These are phyloP conservation scores for Hapsidospora chrysogenum DNA, from an alignment of 495 filamentous ascomycete species.

Conservation along the genomic window DNA sequence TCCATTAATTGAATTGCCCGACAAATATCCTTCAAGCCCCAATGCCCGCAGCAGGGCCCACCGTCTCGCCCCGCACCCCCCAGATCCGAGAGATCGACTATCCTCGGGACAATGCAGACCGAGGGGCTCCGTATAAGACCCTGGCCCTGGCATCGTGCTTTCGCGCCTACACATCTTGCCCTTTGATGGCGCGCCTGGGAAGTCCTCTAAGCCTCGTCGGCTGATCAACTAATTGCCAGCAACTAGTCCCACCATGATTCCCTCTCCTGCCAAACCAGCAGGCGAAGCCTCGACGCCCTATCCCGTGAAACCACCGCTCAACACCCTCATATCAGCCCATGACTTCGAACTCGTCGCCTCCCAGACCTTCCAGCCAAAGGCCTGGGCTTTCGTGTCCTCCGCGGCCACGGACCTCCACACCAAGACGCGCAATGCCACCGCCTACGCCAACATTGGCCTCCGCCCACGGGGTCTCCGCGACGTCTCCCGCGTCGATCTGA, in stretches of 20 bases:
- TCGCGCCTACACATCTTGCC: not conserved
- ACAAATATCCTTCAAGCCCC: too few relatives aligned
- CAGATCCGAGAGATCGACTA: too few relatives aligned
- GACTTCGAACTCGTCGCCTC: slow-evolving; percentile 58
- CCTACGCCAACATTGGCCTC: slow-evolving; percentile 50
- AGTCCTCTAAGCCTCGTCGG: not conserved
- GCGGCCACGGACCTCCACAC: slow-evolving; percentile 67
- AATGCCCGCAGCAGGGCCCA: too few relatives aligned
- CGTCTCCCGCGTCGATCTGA: slow-evolving; percentile 38
- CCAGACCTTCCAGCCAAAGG: slow-evolving; percentile 45
- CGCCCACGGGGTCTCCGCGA: slow-evolving; percentile 59
- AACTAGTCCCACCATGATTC: not conserved
- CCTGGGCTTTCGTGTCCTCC: slow-evolving; percentile 72
- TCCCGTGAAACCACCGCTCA: slow-evolving; percentile 43
- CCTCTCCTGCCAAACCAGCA: not conserved
- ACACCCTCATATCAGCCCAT: slow-evolving; percentile 50
- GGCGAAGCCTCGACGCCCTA: slow-evolving; percentile 3
- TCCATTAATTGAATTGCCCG: too few relatives aligned
- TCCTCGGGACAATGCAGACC: too few relatives aligned
- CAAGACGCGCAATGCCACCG: slow-evolving; percentile 27
- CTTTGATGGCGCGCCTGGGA: not conserved
- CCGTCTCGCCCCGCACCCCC: too few relatives aligned
- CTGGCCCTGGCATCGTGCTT: not conserved
- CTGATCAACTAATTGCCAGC: not conserved
- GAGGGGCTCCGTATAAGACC: too few relatives aligned